Percentiles rank a stretch among this genome's conserved stretches.
phyloP scores from a whole-genome alignment of 805 yeast genomes.

The Saccharomycopsis javanensis region DNA sequence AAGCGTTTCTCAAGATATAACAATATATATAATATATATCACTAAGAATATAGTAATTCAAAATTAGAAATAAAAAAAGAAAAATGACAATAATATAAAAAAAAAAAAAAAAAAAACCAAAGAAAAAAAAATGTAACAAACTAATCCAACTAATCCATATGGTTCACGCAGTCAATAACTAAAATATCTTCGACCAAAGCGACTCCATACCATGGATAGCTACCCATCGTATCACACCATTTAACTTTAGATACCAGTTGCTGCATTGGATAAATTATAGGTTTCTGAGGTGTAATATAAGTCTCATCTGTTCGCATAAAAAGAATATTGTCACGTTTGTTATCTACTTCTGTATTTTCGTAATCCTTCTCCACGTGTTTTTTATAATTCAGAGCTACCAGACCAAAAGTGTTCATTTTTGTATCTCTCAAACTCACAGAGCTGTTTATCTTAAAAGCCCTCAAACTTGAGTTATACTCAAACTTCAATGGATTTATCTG shows the following conservation, averaged over 20 bases:
- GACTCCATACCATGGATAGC: background rate
- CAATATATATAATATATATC: background rate
- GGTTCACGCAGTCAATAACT: background rate
- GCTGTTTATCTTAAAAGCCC: background rate
- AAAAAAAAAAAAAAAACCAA: background rate
- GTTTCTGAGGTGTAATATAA: background rate
- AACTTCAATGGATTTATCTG: background rate
- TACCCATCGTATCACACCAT: background rate
- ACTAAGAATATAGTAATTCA: background rate
- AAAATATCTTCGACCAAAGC: background rate
- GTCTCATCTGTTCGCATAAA: background rate
- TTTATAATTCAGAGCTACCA: background rate
- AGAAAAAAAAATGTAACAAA: background rate
- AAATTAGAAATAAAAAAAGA: background rate
- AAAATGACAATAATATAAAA: background rate
- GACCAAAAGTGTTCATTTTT: background rate
- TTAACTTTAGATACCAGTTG: background rate
- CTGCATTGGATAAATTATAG: background rate
- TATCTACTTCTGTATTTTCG: background rate
- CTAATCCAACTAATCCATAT: background rate
- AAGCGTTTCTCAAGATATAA: background rate
- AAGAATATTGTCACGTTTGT: background rate
- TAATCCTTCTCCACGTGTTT: background rate
- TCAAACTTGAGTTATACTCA: background rate
- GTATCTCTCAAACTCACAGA: background rate